Evolutionary conservation across 257 asterid species (phyloP).

Genomic region (Nicotiana tomentosiformis): DNA sequence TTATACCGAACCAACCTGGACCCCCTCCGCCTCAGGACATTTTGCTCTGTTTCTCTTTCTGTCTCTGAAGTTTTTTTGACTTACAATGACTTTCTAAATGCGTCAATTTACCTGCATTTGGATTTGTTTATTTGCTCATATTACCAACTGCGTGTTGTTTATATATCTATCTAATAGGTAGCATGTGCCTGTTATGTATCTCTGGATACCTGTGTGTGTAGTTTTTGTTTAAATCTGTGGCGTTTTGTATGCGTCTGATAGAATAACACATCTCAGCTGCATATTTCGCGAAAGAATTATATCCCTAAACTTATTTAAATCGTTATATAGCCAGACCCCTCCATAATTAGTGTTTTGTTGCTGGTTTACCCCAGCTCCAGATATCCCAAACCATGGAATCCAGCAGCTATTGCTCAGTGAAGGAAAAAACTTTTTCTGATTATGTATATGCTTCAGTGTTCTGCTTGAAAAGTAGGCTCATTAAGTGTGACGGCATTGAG

Average conservation of each 20-base stretch:
- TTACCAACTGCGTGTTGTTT: neutral
- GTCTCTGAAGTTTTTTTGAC: neutral
- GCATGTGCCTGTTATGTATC: neutral
- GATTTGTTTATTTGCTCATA: neutral
- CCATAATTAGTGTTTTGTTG: neutral
- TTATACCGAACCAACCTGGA: neutral
- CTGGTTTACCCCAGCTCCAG: neutral
- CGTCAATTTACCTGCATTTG: neutral
- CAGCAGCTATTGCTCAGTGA: neutral
- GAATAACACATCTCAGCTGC: neutral
- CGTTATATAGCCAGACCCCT: neutral
- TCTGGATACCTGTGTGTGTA: neutral
- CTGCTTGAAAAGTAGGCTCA: neutral
- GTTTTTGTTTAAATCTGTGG: neutral
- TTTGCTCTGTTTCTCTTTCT: neutral
- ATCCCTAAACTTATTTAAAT: neutral
- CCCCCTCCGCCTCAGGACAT: neutral
- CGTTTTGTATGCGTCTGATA: neutral
- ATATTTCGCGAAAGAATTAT: neutral
- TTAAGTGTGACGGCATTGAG: neutral
- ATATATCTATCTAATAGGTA: neutral
- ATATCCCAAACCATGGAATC: neutral
- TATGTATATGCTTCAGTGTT: neutral
- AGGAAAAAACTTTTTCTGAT: neutral
- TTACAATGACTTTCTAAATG: neutral